Percentiles rank a stretch among this genome's conserved stretches.
Evolutionary conservation across 257 asterid genomes (phyloP).

Genomic region (Henckelia pumila): DNA sequence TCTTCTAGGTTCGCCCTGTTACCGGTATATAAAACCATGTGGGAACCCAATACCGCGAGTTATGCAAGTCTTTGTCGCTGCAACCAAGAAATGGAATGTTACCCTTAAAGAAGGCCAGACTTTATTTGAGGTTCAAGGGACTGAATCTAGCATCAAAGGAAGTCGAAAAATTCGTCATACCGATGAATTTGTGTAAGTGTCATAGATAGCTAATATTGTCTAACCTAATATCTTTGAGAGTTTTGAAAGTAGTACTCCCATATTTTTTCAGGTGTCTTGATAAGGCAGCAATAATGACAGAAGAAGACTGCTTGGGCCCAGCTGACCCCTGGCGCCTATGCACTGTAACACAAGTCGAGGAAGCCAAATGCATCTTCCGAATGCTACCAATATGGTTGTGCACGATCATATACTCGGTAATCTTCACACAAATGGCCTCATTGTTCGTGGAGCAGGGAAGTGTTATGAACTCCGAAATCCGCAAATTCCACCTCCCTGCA

Average conservation of each 20-base stretch:
- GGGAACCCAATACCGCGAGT: conserved; percentile 74
- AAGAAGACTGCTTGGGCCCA: conserved; percentile 32
- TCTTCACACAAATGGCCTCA: conserved; percentile 86
- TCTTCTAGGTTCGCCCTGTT: conserved; percentile 46
- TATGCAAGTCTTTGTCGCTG: conserved; percentile 58
- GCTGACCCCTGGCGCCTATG: conserved; percentile 59
- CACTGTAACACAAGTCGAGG: conserved; percentile 77
- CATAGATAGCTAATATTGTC: no score
- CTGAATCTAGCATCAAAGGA: conserved; percentile 52
- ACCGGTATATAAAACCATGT: conserved; percentile 43
- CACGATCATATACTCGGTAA: conserved; percentile 71
- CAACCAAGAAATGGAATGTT: conserved; percentile 34
- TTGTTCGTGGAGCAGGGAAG: conserved; percentile 79
- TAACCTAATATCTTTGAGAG: no score
- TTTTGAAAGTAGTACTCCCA: no score
- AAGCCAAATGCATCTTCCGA: conserved; percentile 68
- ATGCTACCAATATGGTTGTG: conserved; percentile 77
- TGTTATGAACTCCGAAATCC: conserved; percentile 46
- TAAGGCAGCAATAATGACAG: conserved; percentile 54
- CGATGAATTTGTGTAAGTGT: conserved; percentile 47
- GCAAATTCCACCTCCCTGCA: conserved; percentile 59
- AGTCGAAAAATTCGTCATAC: conserved; percentile 63
- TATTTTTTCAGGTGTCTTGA: conserved; percentile 58
- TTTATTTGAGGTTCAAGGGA: conserved; percentile 55
- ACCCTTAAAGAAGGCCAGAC: conserved; percentile 18